A percentile compares a stretch with the other conserved stretches of the same genome.
phyloP scores from a whole-genome alignment of 2,329 filamentous ascomycete species.

The Hypoxylon sp. region DNA sequence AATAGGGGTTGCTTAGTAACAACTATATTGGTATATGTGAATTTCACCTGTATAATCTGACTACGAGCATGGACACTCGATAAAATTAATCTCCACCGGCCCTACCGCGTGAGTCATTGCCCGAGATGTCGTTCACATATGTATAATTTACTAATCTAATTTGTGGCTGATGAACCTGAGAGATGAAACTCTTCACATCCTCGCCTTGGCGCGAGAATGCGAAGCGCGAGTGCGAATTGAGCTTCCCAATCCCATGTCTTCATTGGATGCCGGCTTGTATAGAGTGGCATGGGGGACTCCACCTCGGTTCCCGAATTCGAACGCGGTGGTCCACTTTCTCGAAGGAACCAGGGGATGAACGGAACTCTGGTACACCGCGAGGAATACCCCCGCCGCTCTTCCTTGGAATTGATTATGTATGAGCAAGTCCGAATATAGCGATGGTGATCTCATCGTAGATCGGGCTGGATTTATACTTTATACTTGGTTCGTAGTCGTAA shows the following conservation, averaged over 20 bases:
- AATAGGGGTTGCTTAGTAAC: conserved; percentile 4
- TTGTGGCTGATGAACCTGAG: not conserved
- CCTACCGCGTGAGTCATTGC: conserved; percentile 11
- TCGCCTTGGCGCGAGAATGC: conserved; percentile 20
- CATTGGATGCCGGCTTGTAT: conserved; percentile 10
- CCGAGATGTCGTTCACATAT: not conserved
- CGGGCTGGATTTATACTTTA: not conserved
- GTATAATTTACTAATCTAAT: too few relatives aligned
- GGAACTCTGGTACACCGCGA: not conserved
- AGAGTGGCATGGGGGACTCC: not conserved
- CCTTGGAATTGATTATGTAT: not conserved
- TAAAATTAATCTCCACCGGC: not conserved
- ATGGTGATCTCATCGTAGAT: not conserved
- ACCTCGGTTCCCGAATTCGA: conserved; percentile 14
- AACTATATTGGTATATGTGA: too few relatives aligned
- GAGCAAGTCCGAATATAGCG: not conserved
- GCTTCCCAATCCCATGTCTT: not conserved
- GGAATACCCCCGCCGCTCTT: not conserved
- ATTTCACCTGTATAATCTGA: not conserved
- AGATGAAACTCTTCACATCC: not conserved
- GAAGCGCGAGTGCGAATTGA: conserved; percentile 23
- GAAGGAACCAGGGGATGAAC: not conserved
- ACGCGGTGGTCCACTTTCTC: not conserved
- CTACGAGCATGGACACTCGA: not conserved
- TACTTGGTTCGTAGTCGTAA: not conserved